These are phyloP conservation scores for Claviceps fusiformis DNA, from an alignment of 2,329 filamentous ascomycete genomes.

Conservation along the genomic window DNA sequence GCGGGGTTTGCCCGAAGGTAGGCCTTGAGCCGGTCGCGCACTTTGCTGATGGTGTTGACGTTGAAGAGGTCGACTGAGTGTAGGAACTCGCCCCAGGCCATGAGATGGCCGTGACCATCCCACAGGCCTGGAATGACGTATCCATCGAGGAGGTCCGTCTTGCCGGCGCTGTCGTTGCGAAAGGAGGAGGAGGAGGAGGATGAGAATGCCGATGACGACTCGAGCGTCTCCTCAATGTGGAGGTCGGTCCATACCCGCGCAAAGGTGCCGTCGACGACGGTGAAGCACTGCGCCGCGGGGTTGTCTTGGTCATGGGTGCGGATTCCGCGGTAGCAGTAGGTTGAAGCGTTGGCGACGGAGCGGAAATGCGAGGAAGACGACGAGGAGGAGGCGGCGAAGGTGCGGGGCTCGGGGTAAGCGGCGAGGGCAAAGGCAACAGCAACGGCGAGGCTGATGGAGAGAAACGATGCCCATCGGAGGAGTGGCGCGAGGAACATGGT, in stretches of 20 bases:
- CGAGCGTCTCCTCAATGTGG: constrained; percentile 12
- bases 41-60: constrained; percentile 38
- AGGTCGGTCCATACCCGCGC: constrained; percentile 29
- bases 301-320: constrained; percentile 22
- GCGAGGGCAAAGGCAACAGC: constrained; percentile 20
- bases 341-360: constrained; percentile 7
- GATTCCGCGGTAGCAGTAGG: constrained; percentile 27
- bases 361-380: background rate
- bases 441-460: constrained; percentile 13
- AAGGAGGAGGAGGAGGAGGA: background rate
- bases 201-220: background rate
- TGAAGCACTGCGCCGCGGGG: constrained; percentile 39
- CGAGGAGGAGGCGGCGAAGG: constrained; percentile 4
- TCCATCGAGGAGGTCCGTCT: constrained; percentile 18
- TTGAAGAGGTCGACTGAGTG: constrained; percentile 53
- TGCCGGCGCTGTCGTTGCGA: background rate
- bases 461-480: constrained; percentile 17
- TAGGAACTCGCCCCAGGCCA: constrained; percentile 54
- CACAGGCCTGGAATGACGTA: constrained; percentile 54
- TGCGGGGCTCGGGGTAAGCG: constrained; percentile 15
- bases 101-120: constrained; percentile 57
- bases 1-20: constrained; percentile 38
- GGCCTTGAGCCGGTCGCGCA: constrained; percentile 33
- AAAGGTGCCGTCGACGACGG: constrained; percentile 38
- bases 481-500: constrained; percentile 4